Conservation (phyloP, 768 basidiomycete genomes). For the Suillus lakei region DNA sequence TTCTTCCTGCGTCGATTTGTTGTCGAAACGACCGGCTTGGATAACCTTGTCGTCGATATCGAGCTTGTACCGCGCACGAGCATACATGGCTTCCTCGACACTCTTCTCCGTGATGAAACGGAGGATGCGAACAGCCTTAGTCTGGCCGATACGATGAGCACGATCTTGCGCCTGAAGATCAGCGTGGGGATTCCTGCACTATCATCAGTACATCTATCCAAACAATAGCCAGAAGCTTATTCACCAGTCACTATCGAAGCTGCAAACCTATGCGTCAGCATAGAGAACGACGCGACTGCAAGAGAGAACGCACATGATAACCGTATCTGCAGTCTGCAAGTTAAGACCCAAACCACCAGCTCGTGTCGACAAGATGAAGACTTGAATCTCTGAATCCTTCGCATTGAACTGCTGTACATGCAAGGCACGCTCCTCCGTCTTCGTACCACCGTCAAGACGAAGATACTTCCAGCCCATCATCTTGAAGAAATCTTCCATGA, state of each 20-base stretch:
- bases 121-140: conserved; percentile 94
- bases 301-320: conserved; percentile 76
- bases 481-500: conserved; percentile 94
- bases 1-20: conserved; percentile 97
- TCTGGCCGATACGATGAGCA: conserved; percentile 99
- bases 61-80: conserved; percentile 92
- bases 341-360: conserved; percentile 95
- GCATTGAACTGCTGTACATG: conserved; percentile 90
- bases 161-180: conserved; percentile 99
- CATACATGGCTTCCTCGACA: conserved; percentile 98
- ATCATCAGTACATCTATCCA: conserved; percentile 5
- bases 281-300: conserved; percentile 5
- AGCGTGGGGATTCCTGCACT: conserved; percentile 90
- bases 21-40: conserved; percentile 98
- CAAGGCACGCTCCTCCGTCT: conserved; percentile 91
- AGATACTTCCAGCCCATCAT: conserved; percentile 87
- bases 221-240: conserved; percentile 5
- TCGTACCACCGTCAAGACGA: conserved; percentile 95
- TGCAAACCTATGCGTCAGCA: conserved; percentile 32
- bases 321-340: conserved; percentile 94
- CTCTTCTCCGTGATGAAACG: conserved; percentile 98
- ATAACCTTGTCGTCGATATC: conserved; percentile 99
- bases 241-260: conserved; percentile 81
- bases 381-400: conserved; percentile 82
- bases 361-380: conserved; percentile 93